A percentile compares a stretch with the other conserved stretches of the same genome.
phyloP scores from a whole-genome alignment of 2,329 filamentous ascomycete species.

The Xylaria sp. region DNA sequence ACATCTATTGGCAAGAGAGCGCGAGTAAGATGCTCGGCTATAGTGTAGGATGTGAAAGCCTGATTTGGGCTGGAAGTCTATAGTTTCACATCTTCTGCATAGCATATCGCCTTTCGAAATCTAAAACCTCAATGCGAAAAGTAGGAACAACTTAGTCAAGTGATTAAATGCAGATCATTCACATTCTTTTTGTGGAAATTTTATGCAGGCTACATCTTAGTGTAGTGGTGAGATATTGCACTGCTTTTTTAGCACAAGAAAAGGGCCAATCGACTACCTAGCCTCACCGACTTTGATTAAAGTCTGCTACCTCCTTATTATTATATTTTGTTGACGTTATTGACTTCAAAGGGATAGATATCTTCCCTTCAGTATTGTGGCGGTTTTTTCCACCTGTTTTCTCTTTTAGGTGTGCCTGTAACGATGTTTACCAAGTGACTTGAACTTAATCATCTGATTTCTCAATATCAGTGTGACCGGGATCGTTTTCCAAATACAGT shows the following conservation, averaged over 20 bases:
- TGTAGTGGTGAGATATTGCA: background rate
- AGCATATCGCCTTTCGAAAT: slow-evolving; percentile 13
- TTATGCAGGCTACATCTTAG: background rate
- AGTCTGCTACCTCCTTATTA: background rate
- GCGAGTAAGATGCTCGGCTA: slow-evolving; percentile 14
- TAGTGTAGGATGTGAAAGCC: slow-evolving; percentile 25
- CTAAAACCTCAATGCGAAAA: too few species aligned
- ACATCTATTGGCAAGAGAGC: slow-evolving; percentile 18
- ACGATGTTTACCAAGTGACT: too few species aligned
- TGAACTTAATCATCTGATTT: too few species aligned
- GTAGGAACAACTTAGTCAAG: background rate
- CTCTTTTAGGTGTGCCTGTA: too few species aligned
- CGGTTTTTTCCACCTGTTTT: too few species aligned
- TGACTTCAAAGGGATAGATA: background rate
- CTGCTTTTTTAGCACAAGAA: background rate
- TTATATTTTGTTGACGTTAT: background rate
- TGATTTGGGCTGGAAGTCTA: slow-evolving; percentile 11
- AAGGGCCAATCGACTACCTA: background rate
- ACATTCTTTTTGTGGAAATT: background rate
- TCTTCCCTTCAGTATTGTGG: background rate
- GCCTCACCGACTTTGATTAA: background rate
- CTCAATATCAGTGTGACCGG: too few species aligned
- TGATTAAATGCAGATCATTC: background rate
- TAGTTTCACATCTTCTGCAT: slow-evolving; percentile 19
- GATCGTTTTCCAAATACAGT: background rate